Base-by-base conservation (phyloP, 352 stramenopile genomes). In the Pythium periplocum region DNA sequence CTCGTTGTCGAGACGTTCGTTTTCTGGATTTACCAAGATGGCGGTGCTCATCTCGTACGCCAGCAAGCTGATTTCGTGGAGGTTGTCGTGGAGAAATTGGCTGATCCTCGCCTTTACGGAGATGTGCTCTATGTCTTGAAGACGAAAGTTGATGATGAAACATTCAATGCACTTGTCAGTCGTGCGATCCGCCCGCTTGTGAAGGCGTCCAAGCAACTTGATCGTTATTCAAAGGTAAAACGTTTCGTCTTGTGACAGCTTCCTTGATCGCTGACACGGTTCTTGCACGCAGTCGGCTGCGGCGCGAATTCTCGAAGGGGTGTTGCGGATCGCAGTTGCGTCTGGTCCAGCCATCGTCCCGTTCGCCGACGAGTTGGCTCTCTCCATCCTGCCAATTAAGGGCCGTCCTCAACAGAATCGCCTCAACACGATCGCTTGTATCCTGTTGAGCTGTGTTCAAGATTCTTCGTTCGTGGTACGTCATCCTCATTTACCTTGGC, bases 171-270 rank as follows among this genome's bases (percentile, higher is more conserved):
- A 1, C 61, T 61, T 26, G 64, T 78, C 10, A 40, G 72, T 30
- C 62, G 64, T 35, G 66, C 69, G 9, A 61, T 73, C 8, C 48
- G 56, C 3, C 72, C 69, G 9, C 43, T 92, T 30, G 63, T 66
- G 26, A 63, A 73, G 34, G 78, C 81, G 4, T 61, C 84, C 10
- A 68, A 65, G 36, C 81, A 90, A 59, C 56, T 92, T 4, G 66
- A 82, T 45, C 72, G 78, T 11, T 92, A 92, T 66, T 83, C 81
- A 42, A 88, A 92, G 69, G 80, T 86, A 3, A 68, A 12, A 42
- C 10, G 17, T 48, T 48, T 48, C 43, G 17, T 48, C 43, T 30
- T 48, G 43, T 48, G 43, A 30, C 43, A 31, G 17, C 43, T 30
- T 11, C 43, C 43, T 48, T 31, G 9, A 31, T 30, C 9, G 43